phyloP scores from a whole-genome alignment of 768 basidiomycete species.

The Boletales sp. region DNA sequence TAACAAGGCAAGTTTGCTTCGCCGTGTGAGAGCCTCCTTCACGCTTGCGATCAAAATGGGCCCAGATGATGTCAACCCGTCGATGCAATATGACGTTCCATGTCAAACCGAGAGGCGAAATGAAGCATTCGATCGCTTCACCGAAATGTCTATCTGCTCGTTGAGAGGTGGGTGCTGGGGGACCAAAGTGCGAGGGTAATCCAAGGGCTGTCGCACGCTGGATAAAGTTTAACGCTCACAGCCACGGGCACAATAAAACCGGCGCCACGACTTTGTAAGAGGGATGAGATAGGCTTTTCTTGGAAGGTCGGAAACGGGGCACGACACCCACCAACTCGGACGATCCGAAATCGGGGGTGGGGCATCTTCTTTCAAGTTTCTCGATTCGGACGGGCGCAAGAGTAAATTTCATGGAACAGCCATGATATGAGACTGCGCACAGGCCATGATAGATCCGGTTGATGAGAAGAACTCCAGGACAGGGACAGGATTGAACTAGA shows the following conservation, averaged over 20 bases:
- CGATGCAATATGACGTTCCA: slow-evolving; percentile 1
- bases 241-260: slow-evolving; percentile 18
- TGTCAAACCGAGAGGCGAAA: slow-evolving; percentile 8
- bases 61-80: slow-evolving; percentile 12
- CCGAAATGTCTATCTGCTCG: background rate
- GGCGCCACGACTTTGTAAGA: slow-evolving; percentile 10
- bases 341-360: slow-evolving; percentile 17
- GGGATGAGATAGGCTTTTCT: slow-evolving; percentile 6
- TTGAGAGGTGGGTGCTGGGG: background rate
- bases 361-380: slow-evolving; percentile 27
- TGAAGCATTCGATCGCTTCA: background rate
- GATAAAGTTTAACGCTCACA: slow-evolving; percentile 22
- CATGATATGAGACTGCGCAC: slow-evolving; percentile 3
- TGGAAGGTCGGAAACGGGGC: slow-evolving; percentile 12
- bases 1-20: slow-evolving; percentile 3
- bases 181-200: background rate
- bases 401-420: slow-evolving; percentile 14
- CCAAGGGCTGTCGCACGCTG: background rate
- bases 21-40: background rate
- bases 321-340: slow-evolving; percentile 2
- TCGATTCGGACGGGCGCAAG: slow-evolving; percentile 27
- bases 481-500: slow-evolving; percentile 8
- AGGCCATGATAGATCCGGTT: slow-evolving; percentile 22
- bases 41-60: slow-evolving; percentile 4
- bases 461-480: slow-evolving; percentile 11